These are phyloP conservation scores for Glycine soja DNA, from an alignment of 306 rosid species.

Conservation along the genomic window DNA sequence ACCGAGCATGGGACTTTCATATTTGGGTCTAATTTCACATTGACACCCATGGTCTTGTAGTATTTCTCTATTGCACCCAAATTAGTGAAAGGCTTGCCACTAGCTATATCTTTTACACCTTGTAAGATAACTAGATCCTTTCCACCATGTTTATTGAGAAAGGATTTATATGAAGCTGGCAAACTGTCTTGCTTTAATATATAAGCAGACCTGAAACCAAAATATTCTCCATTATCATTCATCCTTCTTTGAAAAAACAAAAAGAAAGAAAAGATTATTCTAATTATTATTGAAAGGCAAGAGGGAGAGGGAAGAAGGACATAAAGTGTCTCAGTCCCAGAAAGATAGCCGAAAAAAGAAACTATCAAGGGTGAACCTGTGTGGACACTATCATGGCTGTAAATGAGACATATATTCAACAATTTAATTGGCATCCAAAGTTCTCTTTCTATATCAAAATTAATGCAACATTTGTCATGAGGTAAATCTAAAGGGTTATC, in stretches of 20 bases:
- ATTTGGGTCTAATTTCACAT: conserved; percentile 72
- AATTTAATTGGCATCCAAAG: conserved; percentile 10
- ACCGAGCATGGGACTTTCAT: conserved; percentile 97
- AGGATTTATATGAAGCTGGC: conserved; percentile 89
- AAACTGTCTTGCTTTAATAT: conserved; percentile 95
- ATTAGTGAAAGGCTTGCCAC: conserved; percentile 73
- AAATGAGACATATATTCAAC: conserved; percentile 18
- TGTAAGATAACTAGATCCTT: conserved; percentile 75
- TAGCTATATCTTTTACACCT: conserved; percentile 80
- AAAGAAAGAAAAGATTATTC: conserved; percentile 28
- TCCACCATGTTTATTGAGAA: conserved; percentile 95
- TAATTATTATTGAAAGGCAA: neutral
- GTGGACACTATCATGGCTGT: conserved; percentile 8
- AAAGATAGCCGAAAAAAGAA: conserved; percentile 16
- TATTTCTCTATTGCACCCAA: conserved; percentile 70
- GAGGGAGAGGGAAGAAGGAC: conserved; percentile 2
- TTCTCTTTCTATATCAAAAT: conserved; percentile 25
- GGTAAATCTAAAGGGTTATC: conserved; percentile 18
- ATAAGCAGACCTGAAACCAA: conserved; percentile 86
- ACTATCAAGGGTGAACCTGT: conserved; percentile 13
- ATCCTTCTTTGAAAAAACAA: neutral
- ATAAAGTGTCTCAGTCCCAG: neutral
- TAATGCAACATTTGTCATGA: neutral
- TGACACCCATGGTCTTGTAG: conserved; percentile 64
- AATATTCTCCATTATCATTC: conserved; percentile 11